phyloP scores from a whole-genome alignment of 1,284 basidiomycete species.

The Sanguinoderma infundibulare region DNA sequence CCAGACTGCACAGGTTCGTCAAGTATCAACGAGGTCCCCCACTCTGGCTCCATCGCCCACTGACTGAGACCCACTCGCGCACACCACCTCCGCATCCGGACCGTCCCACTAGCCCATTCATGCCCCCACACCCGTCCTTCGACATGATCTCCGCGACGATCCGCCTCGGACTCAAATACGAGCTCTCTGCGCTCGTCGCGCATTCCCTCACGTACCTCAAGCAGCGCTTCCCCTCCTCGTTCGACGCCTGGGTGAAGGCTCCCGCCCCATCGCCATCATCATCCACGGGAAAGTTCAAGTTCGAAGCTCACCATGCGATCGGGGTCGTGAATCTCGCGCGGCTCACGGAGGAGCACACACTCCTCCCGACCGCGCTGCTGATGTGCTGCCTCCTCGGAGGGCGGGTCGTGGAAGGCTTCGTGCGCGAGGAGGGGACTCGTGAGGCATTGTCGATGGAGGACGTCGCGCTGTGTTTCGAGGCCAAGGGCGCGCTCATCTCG shows the following conservation, averaged over 20 bases:
- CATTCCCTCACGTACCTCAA: background rate
- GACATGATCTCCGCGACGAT: background rate
- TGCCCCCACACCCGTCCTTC: too few species aligned
- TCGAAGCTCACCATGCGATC: constrained; percentile 5
- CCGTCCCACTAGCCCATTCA: too few species aligned
- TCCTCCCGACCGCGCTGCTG: constrained; percentile 14
- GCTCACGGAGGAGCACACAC: background rate
- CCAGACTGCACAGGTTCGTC: too few species aligned
- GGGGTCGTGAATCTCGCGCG: constrained; percentile 14
- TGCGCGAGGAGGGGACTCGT: background rate
- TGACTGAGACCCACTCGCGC: background rate
- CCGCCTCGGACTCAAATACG: constrained; percentile 15
- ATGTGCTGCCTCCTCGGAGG: constrained; percentile 1
- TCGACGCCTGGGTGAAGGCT: too few species aligned
- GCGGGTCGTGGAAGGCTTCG: background rate
- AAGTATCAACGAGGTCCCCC: too few species aligned
- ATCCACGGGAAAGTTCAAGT: background rate
- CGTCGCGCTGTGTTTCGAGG: constrained; percentile 1
- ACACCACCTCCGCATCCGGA: too few species aligned
- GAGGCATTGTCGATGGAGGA: constrained; percentile 4
- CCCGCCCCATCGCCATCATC: too few species aligned
- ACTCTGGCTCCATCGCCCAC: too few species aligned
- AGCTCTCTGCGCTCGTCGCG: background rate
- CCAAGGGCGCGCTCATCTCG: too few species aligned
- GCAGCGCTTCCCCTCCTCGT: background rate